Percentiles rank a stretch among this genome's conserved stretches.
Conservation (phyloP, 305 asterid species). For the Fraxinus baroniana region DNA sequence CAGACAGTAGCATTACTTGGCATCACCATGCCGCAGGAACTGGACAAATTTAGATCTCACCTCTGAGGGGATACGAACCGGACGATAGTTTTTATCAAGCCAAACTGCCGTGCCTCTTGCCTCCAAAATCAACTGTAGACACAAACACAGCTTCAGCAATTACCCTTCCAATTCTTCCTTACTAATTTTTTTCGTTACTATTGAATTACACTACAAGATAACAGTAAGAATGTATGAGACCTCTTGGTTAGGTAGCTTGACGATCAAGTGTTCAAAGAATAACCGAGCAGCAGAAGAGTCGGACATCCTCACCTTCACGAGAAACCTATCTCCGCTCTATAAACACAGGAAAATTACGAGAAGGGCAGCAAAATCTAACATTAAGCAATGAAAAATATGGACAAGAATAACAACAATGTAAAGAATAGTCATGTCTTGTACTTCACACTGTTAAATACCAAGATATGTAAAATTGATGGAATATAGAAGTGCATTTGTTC, state of each 20-base stretch:
- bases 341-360: not conserved
- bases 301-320: slow-evolving; percentile 50
- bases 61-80: slow-evolving; percentile 73
- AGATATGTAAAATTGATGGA: not conserved
- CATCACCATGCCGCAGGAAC: slow-evolving; percentile 53
- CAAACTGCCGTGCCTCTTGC: slow-evolving; percentile 82
- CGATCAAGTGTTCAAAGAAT: slow-evolving; percentile 52
- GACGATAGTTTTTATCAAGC: slow-evolving; percentile 86
- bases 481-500: not conserved
- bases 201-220: not conserved
- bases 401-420: not conserved
- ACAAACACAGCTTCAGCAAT: slow-evolving; percentile 1
- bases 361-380: not conserved
- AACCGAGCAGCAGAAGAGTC: slow-evolving; percentile 54
- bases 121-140: slow-evolving; percentile 69
- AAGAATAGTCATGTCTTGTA: not conserved
- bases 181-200: not conserved
- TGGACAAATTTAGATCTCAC: slow-evolving; percentile 62
- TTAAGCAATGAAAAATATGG: not conserved
- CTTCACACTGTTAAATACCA: not conserved
- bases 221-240: slow-evolving; percentile 24
- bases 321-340: slow-evolving; percentile 63
- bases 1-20: slow-evolving; percentile 25
- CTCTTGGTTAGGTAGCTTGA: slow-evolving; percentile 57
- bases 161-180: not conserved